These are phyloP conservation scores for Suillus americanus DNA, from an alignment of 768 basidiomycete genomes.

Conservation along the genomic window DNA sequence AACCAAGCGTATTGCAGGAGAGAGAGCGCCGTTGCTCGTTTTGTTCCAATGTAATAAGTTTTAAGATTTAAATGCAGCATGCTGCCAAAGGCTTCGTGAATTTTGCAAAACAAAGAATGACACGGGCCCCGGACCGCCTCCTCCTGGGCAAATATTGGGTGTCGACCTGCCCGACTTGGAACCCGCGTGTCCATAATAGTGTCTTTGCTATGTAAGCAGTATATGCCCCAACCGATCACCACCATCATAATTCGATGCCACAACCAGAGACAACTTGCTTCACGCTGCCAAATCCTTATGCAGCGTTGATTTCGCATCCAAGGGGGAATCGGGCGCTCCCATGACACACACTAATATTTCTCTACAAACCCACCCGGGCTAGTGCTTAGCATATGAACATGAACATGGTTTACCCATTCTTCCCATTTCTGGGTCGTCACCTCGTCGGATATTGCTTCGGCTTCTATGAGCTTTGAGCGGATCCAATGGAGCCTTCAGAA, in stretches of 20 bases:
- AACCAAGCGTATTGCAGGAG: too few relatives aligned
- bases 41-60: too few relatives aligned
- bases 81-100: too few relatives aligned
- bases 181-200: not conserved
- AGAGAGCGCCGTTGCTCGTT: too few relatives aligned
- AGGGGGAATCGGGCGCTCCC: slow-evolving; percentile 40
- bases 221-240: not conserved
- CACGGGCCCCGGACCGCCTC: too few relatives aligned
- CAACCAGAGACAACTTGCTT: slow-evolving; percentile 36
- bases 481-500: slow-evolving; percentile 48
- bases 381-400: slow-evolving; percentile 48
- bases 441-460: slow-evolving; percentile 46
- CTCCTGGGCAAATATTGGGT: too few relatives aligned
- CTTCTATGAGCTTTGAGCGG: slow-evolving; percentile 48
- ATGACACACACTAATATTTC: slow-evolving; percentile 42
- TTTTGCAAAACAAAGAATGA: too few relatives aligned
- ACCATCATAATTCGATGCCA: slow-evolving; percentile 16
- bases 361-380: slow-evolving; percentile 35
- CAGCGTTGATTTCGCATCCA: slow-evolving; percentile 47
- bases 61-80: too few relatives aligned
- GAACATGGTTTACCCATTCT: slow-evolving; percentile 52
- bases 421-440: slow-evolving; percentile 53
- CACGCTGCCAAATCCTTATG: slow-evolving; percentile 46
- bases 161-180: too few relatives aligned
- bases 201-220: not conserved